Base-by-base conservation (phyloP, 768 basidiomycete species). In the button mushroom (Agaricus bisporus) region DNA sequence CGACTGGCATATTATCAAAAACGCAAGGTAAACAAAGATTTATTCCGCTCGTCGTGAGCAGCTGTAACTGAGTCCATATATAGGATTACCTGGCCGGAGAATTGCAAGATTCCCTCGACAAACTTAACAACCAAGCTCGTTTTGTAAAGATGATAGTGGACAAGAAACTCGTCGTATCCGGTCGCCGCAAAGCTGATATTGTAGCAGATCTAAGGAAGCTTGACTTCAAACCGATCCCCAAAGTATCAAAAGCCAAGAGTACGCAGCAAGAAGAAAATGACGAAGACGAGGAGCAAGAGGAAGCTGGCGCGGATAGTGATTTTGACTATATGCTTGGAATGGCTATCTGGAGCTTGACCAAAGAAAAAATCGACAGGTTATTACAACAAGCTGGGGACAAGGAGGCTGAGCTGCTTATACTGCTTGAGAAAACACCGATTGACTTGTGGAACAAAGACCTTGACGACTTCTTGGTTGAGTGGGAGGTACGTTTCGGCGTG, bases 121-220 rank as follows among this genome's bases (percentile, higher is more conserved):
- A 82, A 58, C 74, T 98, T 15, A 85, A 83, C 51, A 98, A 98
- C 66, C 97, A 99, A 66, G 95, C 93, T 11, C 87, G 95, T 18
- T 99, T 99, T 69, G 85, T 99, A 47, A 81, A 92, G 67, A 95
- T 98, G 94, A 95, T 98, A 60, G 78, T 98, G 52, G 82, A 86
- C 61, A 89, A 82, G 65, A 73, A 92, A 63, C 79, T 98, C 17
- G 68, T 79, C 26, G 84, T 99, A 22, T 82, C 87, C 11, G 92
- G 88, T 61, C 87, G 95, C 65, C 94, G 91, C 71, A 95, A 92
- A 67, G 80, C 72, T 1, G 91, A 88, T 49, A 87, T 99, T 58
- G 83, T 97, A 36, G 73, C 67, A 1, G 95, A 99, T 58, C 68
- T 99, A 61, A 84, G 91, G 56, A 80, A 77, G 66, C 79, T 83